A percentile compares a stretch with the other conserved stretches of the same genome.
phyloP scores from a whole-genome alignment of 768 basidiomycete genomes.

The Boletales sp. region DNA sequence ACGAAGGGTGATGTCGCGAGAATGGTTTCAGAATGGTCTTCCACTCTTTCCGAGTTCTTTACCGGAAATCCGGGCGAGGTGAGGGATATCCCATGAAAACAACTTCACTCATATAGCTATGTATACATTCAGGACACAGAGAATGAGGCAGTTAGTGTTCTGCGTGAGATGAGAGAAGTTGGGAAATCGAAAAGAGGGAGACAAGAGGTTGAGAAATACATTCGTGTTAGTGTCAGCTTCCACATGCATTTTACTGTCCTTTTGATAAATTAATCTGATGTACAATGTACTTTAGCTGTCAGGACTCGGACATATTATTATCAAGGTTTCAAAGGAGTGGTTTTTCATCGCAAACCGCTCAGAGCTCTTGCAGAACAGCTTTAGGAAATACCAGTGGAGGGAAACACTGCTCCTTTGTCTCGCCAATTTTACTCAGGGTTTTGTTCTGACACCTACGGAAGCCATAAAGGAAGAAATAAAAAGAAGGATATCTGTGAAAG shows the following conservation, averaged over 20 bases:
- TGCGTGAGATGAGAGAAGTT: background rate
- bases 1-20: no score
- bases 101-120: no score
- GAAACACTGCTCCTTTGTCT: background rate
- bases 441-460: background rate
- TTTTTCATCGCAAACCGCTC: background rate
- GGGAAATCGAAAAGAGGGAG: background rate
- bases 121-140: background rate
- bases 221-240: background rate
- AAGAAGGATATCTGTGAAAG: background rate
- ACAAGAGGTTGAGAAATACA: background rate
- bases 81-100: no score
- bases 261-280: no score
- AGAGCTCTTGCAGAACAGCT: background rate
- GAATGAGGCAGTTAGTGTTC: background rate
- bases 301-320: background rate
- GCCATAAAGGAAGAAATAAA: background rate
- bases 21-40: background rate
- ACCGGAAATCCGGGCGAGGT: no score
- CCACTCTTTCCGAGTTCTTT: no score
- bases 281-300: no score
- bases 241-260: no score
- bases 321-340: background rate
- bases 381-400: conserved; percentile 6
- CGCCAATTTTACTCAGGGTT: background rate